Evolutionary conservation across 2,329 filamentous ascomycete species (phyloP), one percentile per base, ranked within the genome.

Genomic region (Fusarium sp.): DNA sequence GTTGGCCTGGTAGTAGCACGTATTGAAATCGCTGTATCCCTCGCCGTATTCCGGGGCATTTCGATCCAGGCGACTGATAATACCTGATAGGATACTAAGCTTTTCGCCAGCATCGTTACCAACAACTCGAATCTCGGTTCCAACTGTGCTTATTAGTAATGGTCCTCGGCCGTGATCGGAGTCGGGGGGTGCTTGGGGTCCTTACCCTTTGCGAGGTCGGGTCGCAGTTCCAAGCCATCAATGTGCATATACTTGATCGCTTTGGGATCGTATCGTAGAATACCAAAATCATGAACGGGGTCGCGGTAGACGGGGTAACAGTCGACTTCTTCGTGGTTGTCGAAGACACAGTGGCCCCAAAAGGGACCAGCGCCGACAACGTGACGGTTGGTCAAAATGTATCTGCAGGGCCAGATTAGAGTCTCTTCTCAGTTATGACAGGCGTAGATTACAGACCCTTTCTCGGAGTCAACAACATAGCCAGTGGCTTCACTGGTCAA

Each of bases 81-180:
- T 95, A 77, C 96, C 96, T 10, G 96, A 98, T 65, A 99, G 85
- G 77, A 99, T 99, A 86, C 94, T 98, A 75, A 99, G 90, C 84
- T 99, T 99, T 82, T 99, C 96, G 73, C 96, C 96, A 35, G 96
- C 96, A 86, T 99, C 96, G 82, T 99, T 99, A 84, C 96, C 96
- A 10, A 99, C 96, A 4, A 99, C 96, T 74, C 97, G 89, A 75
- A 99, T 98, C 83, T 99, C 96, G 19, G 93, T 91, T 61, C 96
- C 96, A 59, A 99, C 95, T 84, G 63, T 49, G 10, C 5, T 42
- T 39, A 68, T 80, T 69, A 79, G 74, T 52, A 27, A 42, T 38
- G 41, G 37, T 31, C 27, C 33, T 37, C 10, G 27, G 14, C 33
- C 11, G 29, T 19, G 38, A 19, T 42, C 19, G n/a, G 41, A 42